phyloP scores from a whole-genome alignment of 106 monocot species.

The Dactylorhiza incarnata region DNA sequence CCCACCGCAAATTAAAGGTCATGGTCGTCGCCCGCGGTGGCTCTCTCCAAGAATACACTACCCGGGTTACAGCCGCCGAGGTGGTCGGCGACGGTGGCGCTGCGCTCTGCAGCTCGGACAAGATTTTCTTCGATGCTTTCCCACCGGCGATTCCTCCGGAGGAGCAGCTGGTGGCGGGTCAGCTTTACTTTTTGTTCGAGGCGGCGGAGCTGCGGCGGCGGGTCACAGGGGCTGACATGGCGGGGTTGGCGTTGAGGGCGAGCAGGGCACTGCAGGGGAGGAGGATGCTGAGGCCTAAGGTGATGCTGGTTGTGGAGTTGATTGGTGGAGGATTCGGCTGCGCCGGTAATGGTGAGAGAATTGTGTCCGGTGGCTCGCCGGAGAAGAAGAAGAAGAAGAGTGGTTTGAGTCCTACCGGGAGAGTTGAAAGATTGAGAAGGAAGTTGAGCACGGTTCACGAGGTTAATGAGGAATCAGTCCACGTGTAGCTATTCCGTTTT shows the following conservation, averaged over 20 bases:
- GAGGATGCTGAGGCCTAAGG: not conserved
- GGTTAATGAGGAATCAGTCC: not conserved
- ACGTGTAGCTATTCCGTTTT: not conserved
- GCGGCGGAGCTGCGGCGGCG: not conserved
- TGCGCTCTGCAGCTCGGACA: slow-evolving; percentile 7
- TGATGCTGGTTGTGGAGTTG: not conserved
- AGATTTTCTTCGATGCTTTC: not conserved
- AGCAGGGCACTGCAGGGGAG: slow-evolving; percentile 12
- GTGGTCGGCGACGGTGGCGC: not conserved
- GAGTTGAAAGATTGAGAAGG: not conserved
- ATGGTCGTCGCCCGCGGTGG: not conserved
- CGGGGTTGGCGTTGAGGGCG: slow-evolving; percentile 7
- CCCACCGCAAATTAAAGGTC: not conserved
- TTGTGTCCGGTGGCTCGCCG: not conserved
- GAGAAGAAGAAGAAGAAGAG: not conserved
- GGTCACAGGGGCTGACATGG: slow-evolving; percentile 14
- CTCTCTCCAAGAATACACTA: not conserved
- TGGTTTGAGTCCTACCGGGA: not conserved
- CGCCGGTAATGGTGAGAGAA: not conserved
- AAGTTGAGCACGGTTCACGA: not conserved
- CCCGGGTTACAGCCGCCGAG: not conserved
- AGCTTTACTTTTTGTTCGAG: slow-evolving; percentile 13
- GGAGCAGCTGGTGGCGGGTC: not conserved
- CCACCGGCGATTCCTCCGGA: not conserved
- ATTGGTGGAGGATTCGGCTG: not conserved